These are phyloP conservation scores for Didymella exigua DNA, from an alignment of 2,329 filamentous ascomycete genomes.

Conservation along the genomic window DNA sequence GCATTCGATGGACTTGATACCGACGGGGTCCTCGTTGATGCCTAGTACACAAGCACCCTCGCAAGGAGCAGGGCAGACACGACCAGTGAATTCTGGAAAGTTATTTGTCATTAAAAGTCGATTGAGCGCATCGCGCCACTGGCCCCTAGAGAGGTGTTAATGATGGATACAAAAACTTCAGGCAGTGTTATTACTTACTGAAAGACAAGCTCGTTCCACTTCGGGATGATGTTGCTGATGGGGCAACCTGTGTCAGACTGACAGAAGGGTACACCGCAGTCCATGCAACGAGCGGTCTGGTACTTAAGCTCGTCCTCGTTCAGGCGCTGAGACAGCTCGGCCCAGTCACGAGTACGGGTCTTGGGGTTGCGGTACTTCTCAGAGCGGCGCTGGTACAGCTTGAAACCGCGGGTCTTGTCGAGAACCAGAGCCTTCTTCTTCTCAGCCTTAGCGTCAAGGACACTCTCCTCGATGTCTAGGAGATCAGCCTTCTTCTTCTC, in stretches of 20 bases:
- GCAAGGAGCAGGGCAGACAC: constrained; percentile 94
- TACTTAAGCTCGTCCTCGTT: constrained; percentile 97
- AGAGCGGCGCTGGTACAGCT: constrained; percentile 90
- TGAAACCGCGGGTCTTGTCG: constrained; percentile 98
- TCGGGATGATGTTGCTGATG: constrained; percentile 96
- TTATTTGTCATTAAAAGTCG: constrained; percentile 95
- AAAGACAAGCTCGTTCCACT: constrained; percentile 84
- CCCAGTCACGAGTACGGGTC: constrained; percentile 90
- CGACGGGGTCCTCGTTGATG: constrained; percentile 95
- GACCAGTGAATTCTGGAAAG: constrained; percentile 96
- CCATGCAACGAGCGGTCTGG: constrained; percentile 96
- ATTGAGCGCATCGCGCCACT: constrained; percentile 92
- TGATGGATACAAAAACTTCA: neutral
- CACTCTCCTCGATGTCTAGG: constrained; percentile 86
- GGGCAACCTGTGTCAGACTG: constrained; percentile 95
- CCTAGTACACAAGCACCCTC: constrained; percentile 95
- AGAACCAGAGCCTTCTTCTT: constrained; percentile 91
- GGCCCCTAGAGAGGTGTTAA: constrained; percentile 34
- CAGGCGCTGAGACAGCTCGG: constrained; percentile 83
- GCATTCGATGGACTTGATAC: constrained; percentile 98
- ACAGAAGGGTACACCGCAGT: constrained; percentile 97
- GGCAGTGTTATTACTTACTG: neutral
- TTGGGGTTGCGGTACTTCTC: constrained; percentile 91
- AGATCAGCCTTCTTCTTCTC: constrained; percentile 72
- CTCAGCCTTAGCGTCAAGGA: constrained; percentile 81